A percentile compares a stretch with the other conserved stretches of the same genome.
Conservation (phyloP, 108 stramenopile species). For the Skeletonema tropicum region DNA sequence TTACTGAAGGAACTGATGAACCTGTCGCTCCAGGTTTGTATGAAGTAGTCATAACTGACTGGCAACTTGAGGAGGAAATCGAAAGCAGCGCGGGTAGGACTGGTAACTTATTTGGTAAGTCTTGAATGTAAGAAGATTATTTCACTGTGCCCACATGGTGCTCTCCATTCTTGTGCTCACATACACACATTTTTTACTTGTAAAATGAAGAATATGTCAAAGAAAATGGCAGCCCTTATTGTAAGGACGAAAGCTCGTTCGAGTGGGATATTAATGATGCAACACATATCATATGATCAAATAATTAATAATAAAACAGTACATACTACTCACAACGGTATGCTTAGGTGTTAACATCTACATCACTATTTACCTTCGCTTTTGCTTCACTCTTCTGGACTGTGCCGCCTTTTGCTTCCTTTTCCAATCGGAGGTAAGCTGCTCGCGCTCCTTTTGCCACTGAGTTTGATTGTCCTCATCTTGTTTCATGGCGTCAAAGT, state of each 20-base stretch:
- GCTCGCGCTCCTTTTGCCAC: constrained; percentile 72
- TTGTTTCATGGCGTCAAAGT: constrained; percentile 54
- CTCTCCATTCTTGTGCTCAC: no score
- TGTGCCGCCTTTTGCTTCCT: constrained; percentile 77
- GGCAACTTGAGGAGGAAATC: constrained; percentile 1
- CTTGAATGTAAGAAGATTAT: no score
- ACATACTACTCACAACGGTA: no score
- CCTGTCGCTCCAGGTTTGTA: background rate
- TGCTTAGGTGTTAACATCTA: no score
- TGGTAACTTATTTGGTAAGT: constrained; percentile 4
- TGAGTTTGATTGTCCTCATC: constrained; percentile 49
- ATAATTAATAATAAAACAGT: background rate
- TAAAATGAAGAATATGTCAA: background rate
- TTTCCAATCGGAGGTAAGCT: constrained; percentile 83
- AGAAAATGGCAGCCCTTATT: background rate
- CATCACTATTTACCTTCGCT: constrained; percentile 29
- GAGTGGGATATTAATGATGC: constrained; percentile 10
- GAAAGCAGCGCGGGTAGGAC: background rate
- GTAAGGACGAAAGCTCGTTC: background rate
- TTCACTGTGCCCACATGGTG: no score
- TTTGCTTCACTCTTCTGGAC: constrained; percentile 61
- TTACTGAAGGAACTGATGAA: no score
- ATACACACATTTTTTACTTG: no score
- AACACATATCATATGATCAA: constrained; percentile 8
- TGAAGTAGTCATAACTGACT: background rate